Base-by-base conservation (phyloP, 1,284 basidiomycete genomes). In the Cerioporus squamosus region DNA sequence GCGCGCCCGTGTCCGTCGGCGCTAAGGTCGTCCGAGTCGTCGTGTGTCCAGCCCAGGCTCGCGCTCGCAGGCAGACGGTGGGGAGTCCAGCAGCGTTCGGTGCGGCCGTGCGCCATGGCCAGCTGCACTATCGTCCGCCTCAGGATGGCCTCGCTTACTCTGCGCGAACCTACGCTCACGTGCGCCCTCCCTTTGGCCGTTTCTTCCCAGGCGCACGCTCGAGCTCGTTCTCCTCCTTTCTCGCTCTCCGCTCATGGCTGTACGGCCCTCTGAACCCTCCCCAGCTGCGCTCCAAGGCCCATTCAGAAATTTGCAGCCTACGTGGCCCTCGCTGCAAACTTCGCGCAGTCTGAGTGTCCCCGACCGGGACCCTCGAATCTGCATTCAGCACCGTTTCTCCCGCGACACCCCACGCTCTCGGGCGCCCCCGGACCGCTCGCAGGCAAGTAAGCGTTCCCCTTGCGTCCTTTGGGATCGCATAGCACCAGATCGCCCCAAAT, bases 171-270 rank as follows among this genome's bases (percentile, higher is more conserved):
- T 33, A 31, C 26, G 20, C 46, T 53, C 61, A 62, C 60, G 60
- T 62, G 61, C 12, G 14, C 47, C 31, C 53, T 38, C 14, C 31
- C 42, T 58, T 45, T 46, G 53, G 60, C 46, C 20, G 15, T 38
- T 53, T 47, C 51, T 56, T 62, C 60, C 47, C 60, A 62, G 38
- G 46, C 49, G n/a, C n/a, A n/a, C n/a, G n/a, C n/a, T n/a, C n/a
- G n/a, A n/a, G n/a, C 14, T 29, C 2, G 20, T 22, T 10, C 44
- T 15, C 22, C 33, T 17, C 33, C 29, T 7, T 49, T 24, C 39
- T 42, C 53, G 51, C 51, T 18, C 52, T 44, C 47, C 56, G 57
- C 57, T n/a, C 38, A 15, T 44, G 33, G 38, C 44, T 7, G 56
- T 44, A 44, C 51, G 52, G 49, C 31, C 40, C 56, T 57, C 56